Conservation (phyloP, 768 basidiomycete genomes). For the Rhizopogon rudus region DNA sequence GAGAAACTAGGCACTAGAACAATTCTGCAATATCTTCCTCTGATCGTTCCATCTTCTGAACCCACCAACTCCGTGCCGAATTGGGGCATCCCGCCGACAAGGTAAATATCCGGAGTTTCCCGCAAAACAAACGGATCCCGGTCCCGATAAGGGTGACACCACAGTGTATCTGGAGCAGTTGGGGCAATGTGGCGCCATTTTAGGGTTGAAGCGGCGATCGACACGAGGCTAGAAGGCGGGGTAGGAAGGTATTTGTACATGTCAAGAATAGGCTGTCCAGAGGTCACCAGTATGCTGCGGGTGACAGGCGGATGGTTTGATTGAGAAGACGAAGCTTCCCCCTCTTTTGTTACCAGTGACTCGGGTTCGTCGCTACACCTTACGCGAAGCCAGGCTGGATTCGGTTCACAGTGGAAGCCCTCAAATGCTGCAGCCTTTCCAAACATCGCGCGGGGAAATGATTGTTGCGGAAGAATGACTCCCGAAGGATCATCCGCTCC, state of each 20-base stretch:
- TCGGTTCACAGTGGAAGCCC: conserved; percentile 77
- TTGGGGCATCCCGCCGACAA: conserved; percentile 85
- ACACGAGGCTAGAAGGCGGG: conserved; percentile 65
- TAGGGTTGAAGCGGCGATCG: conserved; percentile 73
- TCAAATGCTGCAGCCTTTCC: conserved; percentile 51
- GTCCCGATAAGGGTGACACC: conserved; percentile 92
- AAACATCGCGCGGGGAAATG: conserved; percentile 90
- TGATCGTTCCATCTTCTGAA: conserved; percentile 25
- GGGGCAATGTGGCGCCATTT: conserved; percentile 97
- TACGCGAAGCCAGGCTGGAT: conserved; percentile 82
- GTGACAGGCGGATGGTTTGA: conserved; percentile 20
- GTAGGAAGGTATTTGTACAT: conserved; percentile 88
- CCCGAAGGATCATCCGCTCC: conserved; percentile 88
- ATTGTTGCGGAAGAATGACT: conserved; percentile 87
- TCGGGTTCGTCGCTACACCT: conserved; percentile 32
- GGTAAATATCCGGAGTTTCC: conserved; percentile 86
- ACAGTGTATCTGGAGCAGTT: conserved; percentile 96
- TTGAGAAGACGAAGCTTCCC: conserved; percentile 1
- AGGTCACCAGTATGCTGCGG: conserved; percentile 73
- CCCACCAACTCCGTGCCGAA: conserved; percentile 73
- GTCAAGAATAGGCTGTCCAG: conserved; percentile 93
- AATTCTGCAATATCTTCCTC: conserved; percentile 51
- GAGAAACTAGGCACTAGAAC: conserved; percentile 80
- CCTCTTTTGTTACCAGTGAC: not conserved
- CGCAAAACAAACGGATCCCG: conserved; percentile 85